These are phyloP conservation scores for Cryptomeria japonica DNA, from an alignment of 75 land plant species.

Conservation along the genomic window DNA sequence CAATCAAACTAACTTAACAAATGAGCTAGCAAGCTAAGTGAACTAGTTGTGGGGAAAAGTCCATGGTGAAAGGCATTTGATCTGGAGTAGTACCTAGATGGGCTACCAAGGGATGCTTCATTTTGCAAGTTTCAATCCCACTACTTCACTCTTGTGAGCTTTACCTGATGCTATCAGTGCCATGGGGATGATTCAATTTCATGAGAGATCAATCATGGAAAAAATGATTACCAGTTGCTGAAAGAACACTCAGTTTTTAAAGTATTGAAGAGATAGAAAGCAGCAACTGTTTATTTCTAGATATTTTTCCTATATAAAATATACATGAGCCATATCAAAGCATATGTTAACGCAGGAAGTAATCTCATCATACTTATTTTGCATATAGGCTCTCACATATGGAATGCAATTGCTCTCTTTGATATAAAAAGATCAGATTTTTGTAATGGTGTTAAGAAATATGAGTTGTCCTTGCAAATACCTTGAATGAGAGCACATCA, in stretches of 20 bases:
- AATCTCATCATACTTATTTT: neutral
- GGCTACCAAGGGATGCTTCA: neutral
- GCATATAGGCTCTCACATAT: neutral
- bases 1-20: neutral
- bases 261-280: neutral
- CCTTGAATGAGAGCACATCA: neutral
- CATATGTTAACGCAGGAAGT: neutral
- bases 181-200: neutral
- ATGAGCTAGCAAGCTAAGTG: neutral
- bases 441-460: neutral
- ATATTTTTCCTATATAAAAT: neutral
- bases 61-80: neutral
- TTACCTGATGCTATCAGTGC: neutral
- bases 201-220: neutral
- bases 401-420: neutral
- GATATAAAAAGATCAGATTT: neutral
- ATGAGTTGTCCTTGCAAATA: neutral
- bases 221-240: neutral
- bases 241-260: neutral
- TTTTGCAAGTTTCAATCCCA: neutral
- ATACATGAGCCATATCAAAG: neutral
- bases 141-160: neutral
- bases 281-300: neutral
- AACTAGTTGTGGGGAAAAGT: neutral
- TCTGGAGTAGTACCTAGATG: neutral